Base-by-base conservation (phyloP, 495 filamentous ascomycete species). In the Echria macrotheca region DNA sequence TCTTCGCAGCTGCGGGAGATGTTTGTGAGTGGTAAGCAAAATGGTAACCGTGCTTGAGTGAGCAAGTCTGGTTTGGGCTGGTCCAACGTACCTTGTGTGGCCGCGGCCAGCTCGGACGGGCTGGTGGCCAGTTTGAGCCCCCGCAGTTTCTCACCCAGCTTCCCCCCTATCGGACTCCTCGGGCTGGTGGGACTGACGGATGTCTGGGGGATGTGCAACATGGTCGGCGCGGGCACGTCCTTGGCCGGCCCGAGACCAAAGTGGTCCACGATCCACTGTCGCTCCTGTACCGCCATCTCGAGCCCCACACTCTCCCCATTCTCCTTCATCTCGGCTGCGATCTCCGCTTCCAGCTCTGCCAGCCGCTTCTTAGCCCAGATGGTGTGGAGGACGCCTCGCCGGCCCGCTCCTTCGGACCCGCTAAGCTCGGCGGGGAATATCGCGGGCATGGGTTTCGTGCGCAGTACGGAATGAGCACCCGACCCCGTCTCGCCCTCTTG, bases 331-430 rank as follows among this genome's bases (percentile, higher is more conserved):
- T 87, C 83, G 3, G 66, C 61, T 0, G 60, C 74, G 45, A 91
- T 88, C 67, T 94, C 87, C 23, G 73, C 69, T n/a, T 87, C 77
- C 12, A 90, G 67, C 19, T 84, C 81, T 18, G 77, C 80, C 18
- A 91, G 68, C 12, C 87, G 74, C 63, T 85, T 82, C 72, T 86
- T 86, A 18, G 81, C 88, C 85, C 86, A 94, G 44, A 86, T 80
- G 7, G 86, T 90, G 59, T 91, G 87, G 49, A 91, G 64, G 2
- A 91, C 86, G 7, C 87, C 87, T 39, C 86, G 84, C 59, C 81
- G 84, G 11, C 87, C 86, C 1, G 81, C 76, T 0, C 83, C 74
- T 5, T 78, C 74, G 0, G 78, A 80, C 1, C 76, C 71, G 1
- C 84, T 82, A 22, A 91, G 66, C 47, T 82, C 83, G 0, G 83